Evolutionary conservation across 2,329 filamentous ascomycete species (phyloP).

Genomic region (Fonsecaea nubica): DNA sequence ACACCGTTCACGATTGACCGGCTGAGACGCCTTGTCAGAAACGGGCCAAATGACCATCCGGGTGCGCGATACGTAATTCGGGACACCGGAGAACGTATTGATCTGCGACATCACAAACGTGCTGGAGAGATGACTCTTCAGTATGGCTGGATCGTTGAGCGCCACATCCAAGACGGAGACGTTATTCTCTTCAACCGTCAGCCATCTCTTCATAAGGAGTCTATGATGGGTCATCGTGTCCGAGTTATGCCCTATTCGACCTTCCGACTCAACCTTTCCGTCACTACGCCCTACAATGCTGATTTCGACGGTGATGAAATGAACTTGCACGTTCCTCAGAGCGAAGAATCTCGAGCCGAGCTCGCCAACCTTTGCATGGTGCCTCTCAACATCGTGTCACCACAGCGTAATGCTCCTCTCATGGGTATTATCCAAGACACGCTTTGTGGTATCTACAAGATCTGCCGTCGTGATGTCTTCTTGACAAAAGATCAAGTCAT

Average conservation of each 20-base stretch:
- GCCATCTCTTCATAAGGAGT: constrained; percentile 98
- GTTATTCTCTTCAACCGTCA: constrained; percentile 99
- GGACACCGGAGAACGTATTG: constrained; percentile 90
- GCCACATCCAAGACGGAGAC: constrained; percentile 93
- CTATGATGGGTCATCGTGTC: constrained; percentile 99
- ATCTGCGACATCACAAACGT: constrained; percentile 89
- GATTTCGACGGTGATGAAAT: constrained; percentile 99
- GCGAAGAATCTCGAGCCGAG: constrained; percentile 94
- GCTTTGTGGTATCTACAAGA: constrained; percentile 94
- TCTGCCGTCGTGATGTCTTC: constrained; percentile 91
- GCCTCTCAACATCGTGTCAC: constrained; percentile 97
- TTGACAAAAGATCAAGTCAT: constrained; percentile 89
- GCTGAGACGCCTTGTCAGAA: constrained; percentile 85
- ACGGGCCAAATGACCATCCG: constrained; percentile 92
- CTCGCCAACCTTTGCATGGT: constrained; percentile 95
- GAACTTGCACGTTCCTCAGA: constrained; percentile 99
- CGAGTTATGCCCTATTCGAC: constrained; percentile 99
- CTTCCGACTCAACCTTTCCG: constrained; percentile 94
- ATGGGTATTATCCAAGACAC: constrained; percentile 99
- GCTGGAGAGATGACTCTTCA: constrained; percentile 85
- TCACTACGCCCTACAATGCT: constrained; percentile 98
- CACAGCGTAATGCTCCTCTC: constrained; percentile 91
- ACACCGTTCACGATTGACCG: constrained; percentile 98
- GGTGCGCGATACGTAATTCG: constrained; percentile 97
- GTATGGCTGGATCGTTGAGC: constrained; percentile 98